These are phyloP conservation scores for Daldinia sp. DNA, from an alignment of 2,329 filamentous ascomycete species.

Conservation along the genomic window DNA sequence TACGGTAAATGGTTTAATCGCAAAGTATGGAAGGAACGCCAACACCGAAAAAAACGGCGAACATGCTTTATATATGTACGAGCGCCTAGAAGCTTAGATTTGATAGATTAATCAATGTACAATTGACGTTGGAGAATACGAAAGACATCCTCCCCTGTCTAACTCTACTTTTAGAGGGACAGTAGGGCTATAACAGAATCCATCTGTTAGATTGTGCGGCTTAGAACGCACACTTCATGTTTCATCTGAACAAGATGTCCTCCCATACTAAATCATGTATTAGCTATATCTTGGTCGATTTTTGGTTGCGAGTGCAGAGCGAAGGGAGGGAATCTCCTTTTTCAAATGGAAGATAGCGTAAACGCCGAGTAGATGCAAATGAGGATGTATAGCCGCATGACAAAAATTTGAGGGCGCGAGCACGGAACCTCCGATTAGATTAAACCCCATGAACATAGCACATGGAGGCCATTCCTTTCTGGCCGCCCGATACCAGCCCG, in stretches of 20 bases:
- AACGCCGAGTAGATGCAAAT: conserved; percentile 37
- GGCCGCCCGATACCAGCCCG: neutral
- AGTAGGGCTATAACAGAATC: neutral
- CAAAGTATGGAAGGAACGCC: neutral
- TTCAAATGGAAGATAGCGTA: conserved; percentile 20
- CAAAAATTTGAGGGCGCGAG: conserved; percentile 11
- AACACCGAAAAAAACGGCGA: neutral
- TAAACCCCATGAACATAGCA: conserved; percentile 8
- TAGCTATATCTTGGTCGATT: conserved; percentile 18
- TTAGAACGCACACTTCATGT: conserved; percentile 4
- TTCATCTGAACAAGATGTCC: conserved; percentile 8
- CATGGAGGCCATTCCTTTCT: neutral
- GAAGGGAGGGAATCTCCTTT: conserved; percentile 12
- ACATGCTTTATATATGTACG: conserved; percentile 2
- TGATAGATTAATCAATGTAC: neutral
- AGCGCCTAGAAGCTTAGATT: neutral
- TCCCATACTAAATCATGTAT: conserved; percentile 11
- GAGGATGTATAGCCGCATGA: conserved; percentile 20
- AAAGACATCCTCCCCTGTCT: neutral
- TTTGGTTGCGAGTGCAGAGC: conserved; percentile 7
- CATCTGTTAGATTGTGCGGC: conserved; percentile 6
- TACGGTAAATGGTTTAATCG: neutral
- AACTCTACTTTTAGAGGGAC: neutral
- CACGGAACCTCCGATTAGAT: conserved; percentile 11
- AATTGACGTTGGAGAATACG: conserved; percentile 1